Evolutionary conservation across 164 flowering plant species (phyloP).

Genomic region (Piper betle): DNA sequence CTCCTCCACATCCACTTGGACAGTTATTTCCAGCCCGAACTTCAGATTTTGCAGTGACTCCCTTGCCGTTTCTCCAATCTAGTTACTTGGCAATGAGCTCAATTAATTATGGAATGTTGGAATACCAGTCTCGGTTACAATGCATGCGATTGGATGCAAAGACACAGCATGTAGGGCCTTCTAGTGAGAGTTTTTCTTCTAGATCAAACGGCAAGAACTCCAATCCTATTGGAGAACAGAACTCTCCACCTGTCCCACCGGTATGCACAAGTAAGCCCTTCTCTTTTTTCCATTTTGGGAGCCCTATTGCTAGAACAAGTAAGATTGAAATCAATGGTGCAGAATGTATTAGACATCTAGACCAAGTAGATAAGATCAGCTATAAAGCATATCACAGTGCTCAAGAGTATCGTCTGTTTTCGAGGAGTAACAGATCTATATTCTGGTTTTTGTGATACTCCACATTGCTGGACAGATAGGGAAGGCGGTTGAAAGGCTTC

Average conservation of each 20-base stretch:
- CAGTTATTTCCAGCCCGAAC: slow-evolving; percentile 33
- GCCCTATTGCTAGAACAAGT: slow-evolving; percentile 40
- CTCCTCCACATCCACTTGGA: slow-evolving; percentile 27
- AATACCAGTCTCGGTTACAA: slow-evolving; percentile 37
- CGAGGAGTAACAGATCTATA: slow-evolving; percentile 43
- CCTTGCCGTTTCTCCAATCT: slow-evolving; percentile 49
- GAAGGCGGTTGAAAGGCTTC: slow-evolving; percentile 15
- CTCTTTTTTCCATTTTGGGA: slow-evolving; percentile 71
- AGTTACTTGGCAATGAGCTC: slow-evolving; percentile 42
- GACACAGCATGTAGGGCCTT: slow-evolving; percentile 31
- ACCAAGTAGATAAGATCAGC: slow-evolving; percentile 24
- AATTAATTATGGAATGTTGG: slow-evolving; percentile 38
- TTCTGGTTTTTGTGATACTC: slow-evolving; percentile 56
- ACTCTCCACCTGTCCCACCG: too few species aligned
- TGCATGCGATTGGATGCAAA: slow-evolving; percentile 54
- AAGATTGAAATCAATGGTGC: slow-evolving; percentile 26
- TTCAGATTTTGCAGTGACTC: slow-evolving; percentile 44
- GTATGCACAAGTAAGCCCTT: too few species aligned
- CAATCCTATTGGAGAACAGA: slow-evolving; percentile 12
- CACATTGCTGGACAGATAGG: slow-evolving; percentile 7
- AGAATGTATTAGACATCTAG: slow-evolving; percentile 18
- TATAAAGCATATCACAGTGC: slow-evolving; percentile 35
- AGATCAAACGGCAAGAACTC: slow-evolving; percentile 25
- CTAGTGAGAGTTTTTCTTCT: slow-evolving; percentile 24
- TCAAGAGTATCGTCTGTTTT: slow-evolving; percentile 60